A percentile compares a stretch with the other conserved stretches of the same genome.
Conservation (phyloP, 2,329 filamentous ascomycete genomes). For the Bipolaris zeicola region DNA sequence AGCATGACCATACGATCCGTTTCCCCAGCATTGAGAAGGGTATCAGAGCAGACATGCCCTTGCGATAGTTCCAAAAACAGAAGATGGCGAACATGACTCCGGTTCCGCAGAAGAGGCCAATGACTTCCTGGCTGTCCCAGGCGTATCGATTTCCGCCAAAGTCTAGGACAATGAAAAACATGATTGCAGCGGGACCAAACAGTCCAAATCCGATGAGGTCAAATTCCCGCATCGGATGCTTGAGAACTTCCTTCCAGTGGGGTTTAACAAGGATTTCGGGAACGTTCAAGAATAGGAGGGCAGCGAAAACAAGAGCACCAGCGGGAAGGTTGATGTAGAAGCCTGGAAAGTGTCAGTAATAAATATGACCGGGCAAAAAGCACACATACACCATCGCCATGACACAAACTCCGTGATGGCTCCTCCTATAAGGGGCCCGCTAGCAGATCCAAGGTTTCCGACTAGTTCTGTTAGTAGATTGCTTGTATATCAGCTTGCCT, state of each 20-base stretch:
- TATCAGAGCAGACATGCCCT: conserved; percentile 68
- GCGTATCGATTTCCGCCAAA: conserved; percentile 57
- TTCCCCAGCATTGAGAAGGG: conserved; percentile 46
- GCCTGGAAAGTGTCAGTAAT: conserved; percentile 15
- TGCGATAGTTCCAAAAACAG: conserved; percentile 57
- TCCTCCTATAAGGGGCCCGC: conserved; percentile 57
- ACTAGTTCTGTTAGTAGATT: neutral
- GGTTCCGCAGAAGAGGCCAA: conserved; percentile 57
- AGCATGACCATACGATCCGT: conserved; percentile 39
- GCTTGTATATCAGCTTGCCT: neutral
- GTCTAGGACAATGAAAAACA: conserved; percentile 57
- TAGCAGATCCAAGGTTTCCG: conserved; percentile 35
- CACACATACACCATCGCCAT: conserved; percentile 54
- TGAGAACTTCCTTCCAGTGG: conserved; percentile 51
- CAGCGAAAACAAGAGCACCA: conserved; percentile 44
- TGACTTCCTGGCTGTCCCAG: conserved; percentile 58
- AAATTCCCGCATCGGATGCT: conserved; percentile 53
- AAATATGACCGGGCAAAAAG: neutral
- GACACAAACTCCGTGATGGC: conserved; percentile 49
- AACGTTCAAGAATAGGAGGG: conserved; percentile 54
- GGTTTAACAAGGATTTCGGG: conserved; percentile 52
- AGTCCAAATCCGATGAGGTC: conserved; percentile 57
- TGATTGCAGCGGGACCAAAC: conserved; percentile 52
- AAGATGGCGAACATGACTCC: conserved; percentile 56
- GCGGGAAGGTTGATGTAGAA: conserved; percentile 48